Base-by-base conservation (phyloP, 345 rosid genomes). In the Adansonia digitata region DNA sequence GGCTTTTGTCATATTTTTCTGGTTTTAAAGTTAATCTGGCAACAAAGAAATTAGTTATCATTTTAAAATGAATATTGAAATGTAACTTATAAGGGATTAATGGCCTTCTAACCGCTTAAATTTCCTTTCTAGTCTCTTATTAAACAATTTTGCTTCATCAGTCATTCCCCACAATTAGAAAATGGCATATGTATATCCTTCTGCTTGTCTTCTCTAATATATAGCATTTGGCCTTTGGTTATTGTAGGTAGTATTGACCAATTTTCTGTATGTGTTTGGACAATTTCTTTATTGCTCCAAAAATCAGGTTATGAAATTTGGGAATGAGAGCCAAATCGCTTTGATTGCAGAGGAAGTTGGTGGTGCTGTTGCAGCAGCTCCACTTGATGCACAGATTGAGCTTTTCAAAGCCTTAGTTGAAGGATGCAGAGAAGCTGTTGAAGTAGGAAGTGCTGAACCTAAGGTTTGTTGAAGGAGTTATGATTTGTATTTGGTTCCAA, bases 291-390 rank as follows among this genome's bases (percentile, higher is more conserved):
- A 35, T 80, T 69, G 59, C 26, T 57, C 51, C 49, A 17, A n/a
- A 73, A 63, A 75, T 73, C 74, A 96, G 99, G 95, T 96, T 67
- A 86, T 90, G 91, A 96, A 93, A 82, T 96, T 89, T 80, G 99
- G 97, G 72, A 92, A 89, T 81, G 90, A 83, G 53, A 86, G 82
- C 75, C 99, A 96, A 81, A 88, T 92, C 72, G 73, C 82, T 52
- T 81, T 73, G 63, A 91, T 96, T 75, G 97, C 80, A 66, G 86
- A 78, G 40, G 99, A 93, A 69, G 97, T 93, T 74, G 95, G 98
- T 72, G 99, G 99, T 81, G 81, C 88, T 69, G 75, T 93, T 79
- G 91, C 81, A 76, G 82, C 89, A 62, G 97, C 97, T 81, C 87
- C 95, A 75, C 89, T 80, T 76, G 94, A 88, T 59, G 92, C 92